Evolutionary conservation across 495 filamentous ascomycete species (phyloP).

Genomic region (Penicillium verhagenii): DNA sequence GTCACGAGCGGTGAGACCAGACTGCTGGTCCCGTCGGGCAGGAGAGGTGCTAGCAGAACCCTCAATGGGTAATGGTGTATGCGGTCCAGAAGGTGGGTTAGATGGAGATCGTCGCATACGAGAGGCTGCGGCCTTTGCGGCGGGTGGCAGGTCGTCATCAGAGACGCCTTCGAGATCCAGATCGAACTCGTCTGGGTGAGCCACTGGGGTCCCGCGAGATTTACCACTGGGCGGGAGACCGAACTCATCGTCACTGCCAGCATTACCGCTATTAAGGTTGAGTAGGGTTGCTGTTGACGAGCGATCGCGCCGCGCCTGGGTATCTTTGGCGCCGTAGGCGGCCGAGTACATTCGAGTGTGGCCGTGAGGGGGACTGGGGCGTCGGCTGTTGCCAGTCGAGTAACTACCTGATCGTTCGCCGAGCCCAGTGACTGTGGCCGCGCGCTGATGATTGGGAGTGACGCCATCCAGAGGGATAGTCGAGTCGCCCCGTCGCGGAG

Average conservation of each 20-base stretch:
- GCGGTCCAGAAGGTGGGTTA: constrained; percentile 31
- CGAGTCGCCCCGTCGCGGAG: constrained; percentile 59
- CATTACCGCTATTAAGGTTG: constrained; percentile 28
- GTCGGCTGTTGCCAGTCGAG: constrained; percentile 54
- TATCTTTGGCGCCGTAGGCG: constrained; percentile 50
- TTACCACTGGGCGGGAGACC: constrained; percentile 48
- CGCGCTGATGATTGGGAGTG: constrained; percentile 28
- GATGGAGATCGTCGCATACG: constrained; percentile 57
- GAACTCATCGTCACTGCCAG: constrained; percentile 52
- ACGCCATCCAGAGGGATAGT: constrained; percentile 56
- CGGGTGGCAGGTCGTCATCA: constrained; percentile 52
- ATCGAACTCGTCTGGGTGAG: constrained; percentile 53
- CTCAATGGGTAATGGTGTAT: constrained; percentile 18
- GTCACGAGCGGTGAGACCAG: constrained; percentile 52
- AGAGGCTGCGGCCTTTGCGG: constrained; percentile 33
- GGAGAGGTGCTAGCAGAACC: constrained; percentile 32
- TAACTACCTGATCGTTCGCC: constrained; percentile 44
- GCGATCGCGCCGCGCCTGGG: constrained; percentile 39
- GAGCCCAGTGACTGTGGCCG: too few species aligned
- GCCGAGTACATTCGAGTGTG: constrained; percentile 58
- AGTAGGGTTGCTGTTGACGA: constrained; percentile 42
- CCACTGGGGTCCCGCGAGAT: constrained; percentile 57
- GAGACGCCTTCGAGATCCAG: constrained; percentile 41
- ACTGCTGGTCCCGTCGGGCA: constrained; percentile 20
- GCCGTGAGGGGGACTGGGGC: constrained; percentile 45